Base-by-base conservation (phyloP, 116 monocot species). In the Posidonia oceanica region DNA sequence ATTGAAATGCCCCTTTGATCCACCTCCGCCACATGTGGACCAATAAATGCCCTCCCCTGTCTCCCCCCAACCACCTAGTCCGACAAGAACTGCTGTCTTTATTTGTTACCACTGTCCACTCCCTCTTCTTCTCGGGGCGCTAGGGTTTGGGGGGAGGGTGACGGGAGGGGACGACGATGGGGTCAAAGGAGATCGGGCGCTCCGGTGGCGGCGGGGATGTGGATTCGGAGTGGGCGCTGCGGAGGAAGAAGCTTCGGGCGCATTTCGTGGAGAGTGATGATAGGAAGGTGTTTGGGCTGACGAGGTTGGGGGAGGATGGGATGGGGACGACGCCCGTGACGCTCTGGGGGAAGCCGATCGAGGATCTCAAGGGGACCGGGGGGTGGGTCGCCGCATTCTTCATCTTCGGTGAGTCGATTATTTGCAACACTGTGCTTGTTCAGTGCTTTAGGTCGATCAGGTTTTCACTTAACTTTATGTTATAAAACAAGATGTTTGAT, bases 311-410 rank as follows among this genome's bases (percentile, higher is more conserved):
- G 53, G 54, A 53, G 44, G 75, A 53, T 22, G 67, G 39, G 63
- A 14, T 51, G 12, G 94, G 94, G 13, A 86, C 84, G 68, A 84
- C 88, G 22, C 95, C 95, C 16, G 95, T 95, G 59, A 80, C 81
- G 51, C 76, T 95, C 38, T 72, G 72, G 55, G 84, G 91, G 60
- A 86, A 78, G 74, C 88, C 91, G 0, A 95, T 95, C 44, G 56
- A 82, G 73, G 77, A 95, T 81, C 80, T 95, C 60, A 86, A 88
- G 8, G 79, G 83, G 70, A 95, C 95, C 41, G 95, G 95, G 0
- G 95, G 95, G 3, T 95, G 91, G 95, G 36, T 86, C 10, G 95
- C 95, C 6, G 91, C 91, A 54, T 88, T 91, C 81, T 95, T 95
- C 85, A 95, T 95, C 65, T 91, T 95, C 44, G 95, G 93, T 93